A percentile compares a stretch with the other conserved stretches of the same genome.
Evolutionary conservation across 164 flowering plant genomes (phyloP).

Genomic region (Cinnamomum micranthum): DNA sequence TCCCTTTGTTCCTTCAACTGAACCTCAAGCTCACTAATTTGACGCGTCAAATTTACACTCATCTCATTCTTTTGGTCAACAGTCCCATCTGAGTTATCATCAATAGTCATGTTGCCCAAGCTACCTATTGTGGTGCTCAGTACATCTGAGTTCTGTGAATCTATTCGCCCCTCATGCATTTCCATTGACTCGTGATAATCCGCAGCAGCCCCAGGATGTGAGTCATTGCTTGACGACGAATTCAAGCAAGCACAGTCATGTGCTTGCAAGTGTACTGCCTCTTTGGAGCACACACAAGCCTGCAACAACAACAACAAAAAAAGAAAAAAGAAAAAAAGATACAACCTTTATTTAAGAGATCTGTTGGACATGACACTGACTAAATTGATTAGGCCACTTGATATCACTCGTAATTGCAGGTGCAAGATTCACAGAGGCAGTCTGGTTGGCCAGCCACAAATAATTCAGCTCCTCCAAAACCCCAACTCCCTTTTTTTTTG

Average conservation of each 20-base stretch:
- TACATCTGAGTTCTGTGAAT: slow-evolving; percentile 40
- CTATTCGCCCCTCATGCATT: slow-evolving; percentile 28
- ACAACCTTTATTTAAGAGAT: slow-evolving; percentile 58
- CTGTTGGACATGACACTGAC: slow-evolving; percentile 70
- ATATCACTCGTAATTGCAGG: slow-evolving; percentile 40
- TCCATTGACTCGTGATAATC: too few species aligned
- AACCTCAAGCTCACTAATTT: slow-evolving; percentile 72
- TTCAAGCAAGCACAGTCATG: slow-evolving; percentile 38
- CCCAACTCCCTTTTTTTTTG: slow-evolving; percentile 42
- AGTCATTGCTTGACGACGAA: slow-evolving; percentile 27
- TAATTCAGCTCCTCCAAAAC: slow-evolving; percentile 44
- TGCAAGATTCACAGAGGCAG: slow-evolving; percentile 34
- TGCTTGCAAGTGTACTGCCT: slow-evolving; percentile 26
- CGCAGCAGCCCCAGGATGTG: background rate
- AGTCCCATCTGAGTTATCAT: slow-evolving; percentile 52
- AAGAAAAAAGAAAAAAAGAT: too few species aligned
- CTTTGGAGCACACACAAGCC: slow-evolving; percentile 64
- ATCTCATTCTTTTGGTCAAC: slow-evolving; percentile 72
- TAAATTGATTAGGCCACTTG: slow-evolving; percentile 79
- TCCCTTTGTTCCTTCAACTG: slow-evolving; percentile 86
- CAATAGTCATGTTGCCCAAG: slow-evolving; percentile 73
- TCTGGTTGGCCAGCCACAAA: slow-evolving; percentile 23
- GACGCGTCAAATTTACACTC: slow-evolving; percentile 52
- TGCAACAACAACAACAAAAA: slow-evolving; percentile 75
- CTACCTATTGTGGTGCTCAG: slow-evolving; percentile 62